These are phyloP conservation scores for sunflower (Helianthus annuus) DNA, from an alignment of 129 eudicot species.

Conservation along the genomic window HanXRQr2.0-SUNRISE NC_035447.2:4380441-4380940, in stretches of 20 bases:
- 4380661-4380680: constrained; percentile 78
- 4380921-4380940: constrained; percentile 69
- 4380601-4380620: constrained; percentile 71
- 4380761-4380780: constrained; percentile 83
- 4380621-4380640: constrained; percentile 57
- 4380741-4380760: constrained; percentile 58
- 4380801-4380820: constrained; percentile 77
- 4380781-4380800: constrained; percentile 85
- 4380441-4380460: background rate
- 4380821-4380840: constrained; percentile 81
- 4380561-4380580: constrained; percentile 78
- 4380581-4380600: constrained; percentile 82
- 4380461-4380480: background rate
- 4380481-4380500: constrained; percentile 10
- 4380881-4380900: constrained; percentile 83
- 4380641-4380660: constrained; percentile 84
- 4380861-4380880: constrained; percentile 87
- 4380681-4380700: constrained; percentile 66
- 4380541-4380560: constrained; percentile 72
- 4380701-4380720: constrained; percentile 79
- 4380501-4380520: constrained; percentile 37
- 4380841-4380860: constrained; percentile 74
- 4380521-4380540: constrained; percentile 42
- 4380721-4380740: constrained; percentile 31
- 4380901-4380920: constrained; percentile 67